Evolutionary conservation across 2,329 filamentous ascomycete species (phyloP).

Genomic region (Metarhizium brunneum): DNA sequence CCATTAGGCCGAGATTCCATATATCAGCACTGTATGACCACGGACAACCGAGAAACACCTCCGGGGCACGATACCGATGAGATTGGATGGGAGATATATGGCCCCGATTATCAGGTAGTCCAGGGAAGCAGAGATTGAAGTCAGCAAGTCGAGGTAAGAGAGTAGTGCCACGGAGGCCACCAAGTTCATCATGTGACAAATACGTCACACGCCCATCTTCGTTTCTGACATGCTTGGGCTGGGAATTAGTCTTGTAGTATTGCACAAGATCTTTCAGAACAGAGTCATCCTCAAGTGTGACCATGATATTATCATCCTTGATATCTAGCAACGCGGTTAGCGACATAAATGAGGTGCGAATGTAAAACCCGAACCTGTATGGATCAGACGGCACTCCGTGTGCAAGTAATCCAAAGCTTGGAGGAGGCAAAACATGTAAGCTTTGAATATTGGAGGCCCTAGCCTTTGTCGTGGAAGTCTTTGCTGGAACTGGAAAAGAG

Average conservation of each 20-base stretch:
- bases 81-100: conserved; percentile 12
- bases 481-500: background rate
- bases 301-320: conserved; percentile 13
- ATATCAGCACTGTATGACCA: conserved; percentile 11
- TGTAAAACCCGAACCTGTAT: conserved; percentile 8
- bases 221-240: background rate
- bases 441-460: background rate
- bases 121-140: conserved; percentile 9
- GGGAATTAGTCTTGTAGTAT: background rate
- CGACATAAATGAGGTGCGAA: background rate
- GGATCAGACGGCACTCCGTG: conserved; percentile 9
- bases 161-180: conserved; percentile 5
- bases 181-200: conserved; percentile 8
- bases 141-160: conserved; percentile 10
- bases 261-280: conserved; percentile 6
- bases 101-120: background rate
- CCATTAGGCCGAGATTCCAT: conserved; percentile 13
- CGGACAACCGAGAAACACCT: conserved; percentile 13
- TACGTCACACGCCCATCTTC: conserved; percentile 5
- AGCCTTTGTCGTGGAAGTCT: background rate
- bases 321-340: conserved; percentile 7
- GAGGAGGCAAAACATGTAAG: conserved; percentile 2
- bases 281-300: conserved; percentile 10
- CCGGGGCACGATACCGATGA: conserved; percentile 12
- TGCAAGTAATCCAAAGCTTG: conserved; percentile 13